These are phyloP conservation scores for Pseudogymnoascus sp. DNA, from an alignment of 2,329 filamentous ascomycete species.

Conservation along the genomic window DNA sequence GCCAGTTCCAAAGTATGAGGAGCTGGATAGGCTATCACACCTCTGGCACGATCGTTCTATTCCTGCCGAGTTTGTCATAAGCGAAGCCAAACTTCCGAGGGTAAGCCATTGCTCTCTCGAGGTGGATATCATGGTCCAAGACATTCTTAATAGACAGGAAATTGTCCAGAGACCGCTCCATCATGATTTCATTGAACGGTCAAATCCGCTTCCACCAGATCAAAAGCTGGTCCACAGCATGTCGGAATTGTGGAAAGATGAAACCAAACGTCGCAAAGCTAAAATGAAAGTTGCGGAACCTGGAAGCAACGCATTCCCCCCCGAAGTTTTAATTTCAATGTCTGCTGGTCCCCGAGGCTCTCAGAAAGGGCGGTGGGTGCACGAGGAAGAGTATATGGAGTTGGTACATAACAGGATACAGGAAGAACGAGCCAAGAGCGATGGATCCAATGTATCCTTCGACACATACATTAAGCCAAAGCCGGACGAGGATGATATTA, in stretches of 20 bases:
- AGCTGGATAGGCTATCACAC: constrained; percentile 51
- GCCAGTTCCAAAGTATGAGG: constrained; percentile 63
- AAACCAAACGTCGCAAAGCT: constrained; percentile 68
- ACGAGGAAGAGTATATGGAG: constrained; percentile 73
- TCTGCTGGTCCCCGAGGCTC: constrained; percentile 70
- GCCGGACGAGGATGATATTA: constrained; percentile 50
- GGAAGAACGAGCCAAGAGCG: constrained; percentile 49
- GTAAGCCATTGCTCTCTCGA: constrained; percentile 85
- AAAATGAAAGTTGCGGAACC: constrained; percentile 56
- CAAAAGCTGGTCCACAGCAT: constrained; percentile 88
- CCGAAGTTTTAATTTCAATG: constrained; percentile 79
- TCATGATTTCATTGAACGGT: constrained; percentile 73
- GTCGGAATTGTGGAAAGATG: constrained; percentile 87
- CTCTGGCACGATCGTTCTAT: constrained; percentile 76
- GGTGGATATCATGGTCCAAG: constrained; percentile 78
- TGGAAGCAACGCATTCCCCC: constrained; percentile 67
- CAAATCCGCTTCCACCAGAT: constrained; percentile 52
- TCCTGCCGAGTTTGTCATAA: constrained; percentile 45
- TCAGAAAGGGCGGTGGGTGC: constrained; percentile 76
- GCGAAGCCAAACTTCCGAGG: constrained; percentile 58
- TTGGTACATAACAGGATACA: constrained; percentile 54
- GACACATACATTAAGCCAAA: constrained; percentile 52
- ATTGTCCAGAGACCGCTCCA: constrained; percentile 72
- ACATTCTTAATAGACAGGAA: constrained; percentile 75
- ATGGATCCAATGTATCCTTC: constrained; percentile 44